Base-by-base conservation (phyloP, 148 eudicot species). In the Spergularia bocconei region DNA sequence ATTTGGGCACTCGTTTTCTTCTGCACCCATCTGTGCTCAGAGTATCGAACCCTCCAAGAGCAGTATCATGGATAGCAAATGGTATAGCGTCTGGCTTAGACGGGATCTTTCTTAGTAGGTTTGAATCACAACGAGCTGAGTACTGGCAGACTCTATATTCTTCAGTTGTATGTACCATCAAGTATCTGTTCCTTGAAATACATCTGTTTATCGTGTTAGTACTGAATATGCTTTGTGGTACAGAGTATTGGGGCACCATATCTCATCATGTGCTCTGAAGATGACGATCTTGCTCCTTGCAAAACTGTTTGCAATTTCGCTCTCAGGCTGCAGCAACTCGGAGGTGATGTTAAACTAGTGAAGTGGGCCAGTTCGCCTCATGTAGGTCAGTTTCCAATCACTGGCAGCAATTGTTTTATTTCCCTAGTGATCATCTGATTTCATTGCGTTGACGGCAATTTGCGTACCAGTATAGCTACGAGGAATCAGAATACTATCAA, bases 121-220 rank as follows among this genome's bases (percentile, higher is more conserved):
- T 95, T 77, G 98, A 92, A 79, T 78, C 88, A 44, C 93, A 92
- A 48, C 93, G 97, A 72, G 96, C 97, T 56, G 98, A 95, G 53
- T 95, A 85, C 80, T 95, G 98, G 98, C 97, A 92, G 83, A 95
- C 97, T 82, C 81, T 95, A 29, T 92, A 95, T 73, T 79, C 98
- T 44, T 84, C 98, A 50, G 87, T 88, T 53, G 98, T 95, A 84
- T 83, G 93, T 85, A 78, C 72, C 75, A 36, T 77, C 51, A 44
- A 48, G 71, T 63, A 39, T 53, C 13, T 29, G 19, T 64, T 62
- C 12, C 56, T 70, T 48, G 39, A 23, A 59, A 25, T 60, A 70
- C 71, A 57, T 71, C 55, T 52, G 29, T 70, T 9, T 56, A 61
- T 63, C 47, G 58, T 64, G 54, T 29, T 52, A 72, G 23, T 16